phyloP scores from a whole-genome alignment of 345 rosid species.

The Trapa bicornis region DNA sequence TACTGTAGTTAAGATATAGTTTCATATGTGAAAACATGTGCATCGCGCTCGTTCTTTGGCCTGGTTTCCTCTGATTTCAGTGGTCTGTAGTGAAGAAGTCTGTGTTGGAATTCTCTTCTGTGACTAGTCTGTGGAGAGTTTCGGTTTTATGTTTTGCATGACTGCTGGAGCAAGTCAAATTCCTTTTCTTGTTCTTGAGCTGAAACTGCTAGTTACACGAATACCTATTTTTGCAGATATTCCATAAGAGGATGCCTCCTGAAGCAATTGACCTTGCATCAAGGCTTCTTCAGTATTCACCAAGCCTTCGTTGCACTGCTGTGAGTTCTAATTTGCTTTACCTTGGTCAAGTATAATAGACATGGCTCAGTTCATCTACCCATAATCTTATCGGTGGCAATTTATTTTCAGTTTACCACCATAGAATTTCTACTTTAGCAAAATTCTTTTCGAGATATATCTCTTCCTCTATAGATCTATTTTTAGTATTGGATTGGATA shows the following conservation, averaged over 20 bases:
- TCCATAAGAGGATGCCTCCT: constrained; percentile 79
- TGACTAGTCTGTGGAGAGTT: too few species aligned
- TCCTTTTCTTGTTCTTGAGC: neutral
- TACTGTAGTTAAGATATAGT: too few species aligned
- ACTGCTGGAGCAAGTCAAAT: neutral
- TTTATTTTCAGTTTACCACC: neutral
- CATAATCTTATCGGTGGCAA: neutral
- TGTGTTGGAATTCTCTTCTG: too few species aligned
- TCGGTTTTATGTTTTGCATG: neutral
- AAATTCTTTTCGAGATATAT: too few species aligned
- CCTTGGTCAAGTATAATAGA: neutral
- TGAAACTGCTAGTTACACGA: neutral
- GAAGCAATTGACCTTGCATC: constrained; percentile 86
- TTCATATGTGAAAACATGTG: too few species aligned
- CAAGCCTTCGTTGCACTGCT: constrained; percentile 66
- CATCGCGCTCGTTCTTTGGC: too few species aligned
- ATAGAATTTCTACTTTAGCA: neutral
- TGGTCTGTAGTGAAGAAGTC: too few species aligned
- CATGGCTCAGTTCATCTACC: too few species aligned
- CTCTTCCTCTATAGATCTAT: neutral
- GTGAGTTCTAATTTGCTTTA: constrained; percentile 28
- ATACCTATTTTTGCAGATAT: constrained; percentile 32
- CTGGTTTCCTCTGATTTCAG: too few species aligned
- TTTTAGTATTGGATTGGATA: too few species aligned
- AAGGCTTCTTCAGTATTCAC: constrained; percentile 74